These are phyloP conservation scores for Aspergillus carlsbadensis DNA, from an alignment of 495 filamentous ascomycete species.

Conservation along the genomic window DNA sequence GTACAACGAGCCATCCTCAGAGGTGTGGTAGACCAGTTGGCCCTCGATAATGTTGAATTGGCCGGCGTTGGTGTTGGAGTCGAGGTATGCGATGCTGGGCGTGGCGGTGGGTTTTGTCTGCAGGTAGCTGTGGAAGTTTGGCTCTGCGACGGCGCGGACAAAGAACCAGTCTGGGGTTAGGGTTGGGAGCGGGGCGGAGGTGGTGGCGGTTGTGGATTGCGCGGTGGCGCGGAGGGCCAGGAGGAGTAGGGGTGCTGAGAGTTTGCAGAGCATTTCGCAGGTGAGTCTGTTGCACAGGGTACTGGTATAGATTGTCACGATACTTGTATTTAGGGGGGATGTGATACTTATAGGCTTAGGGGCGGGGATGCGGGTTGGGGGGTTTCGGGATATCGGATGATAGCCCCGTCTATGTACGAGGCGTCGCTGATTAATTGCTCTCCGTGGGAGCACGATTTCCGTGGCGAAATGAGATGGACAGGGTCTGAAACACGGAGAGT, in stretches of 20 bases:
- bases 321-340: no score
- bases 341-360: no score
- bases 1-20: constrained; percentile 5
- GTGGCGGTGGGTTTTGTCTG: constrained; percentile 10
- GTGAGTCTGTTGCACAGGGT: no score
- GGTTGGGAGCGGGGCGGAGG: neutral
- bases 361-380: no score
- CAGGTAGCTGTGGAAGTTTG: constrained; percentile 16
- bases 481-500: no score
- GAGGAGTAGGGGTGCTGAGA: neutral
- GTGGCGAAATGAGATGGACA: no score
- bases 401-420: no score
- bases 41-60: constrained; percentile 15
- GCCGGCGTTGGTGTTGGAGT: constrained; percentile 9
- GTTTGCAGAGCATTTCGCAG: no score
- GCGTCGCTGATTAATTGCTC: no score
- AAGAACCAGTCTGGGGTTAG: constrained; percentile 11
- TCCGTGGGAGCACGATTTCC: no score
- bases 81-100: constrained; percentile 5
- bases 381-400: no score
- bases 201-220: constrained; percentile 8
- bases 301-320: no score
- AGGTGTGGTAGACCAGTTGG: constrained; percentile 14
- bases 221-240: constrained; percentile 3
- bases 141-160: constrained; percentile 11